A percentile compares a stretch with the other conserved stretches of the same genome.
Evolutionary conservation across 1,139 yeast species (phyloP).

Genomic region (Entelexis sorbosivorans): DNA sequence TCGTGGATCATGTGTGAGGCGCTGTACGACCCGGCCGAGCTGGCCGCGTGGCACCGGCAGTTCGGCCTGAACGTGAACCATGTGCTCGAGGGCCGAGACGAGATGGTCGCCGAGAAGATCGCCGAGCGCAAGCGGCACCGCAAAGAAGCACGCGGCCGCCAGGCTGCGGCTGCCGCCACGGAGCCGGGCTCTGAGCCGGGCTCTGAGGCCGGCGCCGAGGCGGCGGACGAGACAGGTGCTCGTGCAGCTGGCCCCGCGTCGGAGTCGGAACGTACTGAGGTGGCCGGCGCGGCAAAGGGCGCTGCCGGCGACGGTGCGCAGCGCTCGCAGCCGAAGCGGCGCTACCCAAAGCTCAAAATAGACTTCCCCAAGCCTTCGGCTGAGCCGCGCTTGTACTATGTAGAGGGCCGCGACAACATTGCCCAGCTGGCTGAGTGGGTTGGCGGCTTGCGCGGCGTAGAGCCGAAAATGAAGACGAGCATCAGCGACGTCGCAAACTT

Average conservation of each 20-base stretch:
- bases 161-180: neutral
- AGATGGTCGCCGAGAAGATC: constrained; percentile 13
- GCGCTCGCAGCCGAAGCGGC: constrained; percentile 10
- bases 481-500: constrained; percentile 12
- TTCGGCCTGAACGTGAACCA: constrained; percentile 10
- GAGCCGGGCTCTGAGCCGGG: neutral
- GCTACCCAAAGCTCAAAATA: constrained; percentile 20
- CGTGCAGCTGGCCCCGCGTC: no score
- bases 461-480: constrained; percentile 12
- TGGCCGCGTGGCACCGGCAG: constrained; percentile 12
- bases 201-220: neutral
- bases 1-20: constrained; percentile 30
- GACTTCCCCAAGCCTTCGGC: constrained; percentile 9
- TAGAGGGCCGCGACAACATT: constrained; percentile 25
- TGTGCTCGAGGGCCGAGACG: constrained; percentile 14
- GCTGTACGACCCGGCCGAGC: constrained; percentile 16
- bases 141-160: constrained; percentile 1
- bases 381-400: constrained; percentile 21
- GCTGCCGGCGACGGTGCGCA: neutral
- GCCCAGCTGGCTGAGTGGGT: constrained; percentile 26
- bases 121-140: constrained; percentile 10
- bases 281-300: neutral
- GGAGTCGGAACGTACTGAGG: no score
- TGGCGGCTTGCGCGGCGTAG: constrained; percentile 20
- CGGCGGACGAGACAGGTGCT: neutral